Evolutionary conservation across 179 eudicot species (phyloP).

Genomic region (Spinacia oleracea): DNA sequence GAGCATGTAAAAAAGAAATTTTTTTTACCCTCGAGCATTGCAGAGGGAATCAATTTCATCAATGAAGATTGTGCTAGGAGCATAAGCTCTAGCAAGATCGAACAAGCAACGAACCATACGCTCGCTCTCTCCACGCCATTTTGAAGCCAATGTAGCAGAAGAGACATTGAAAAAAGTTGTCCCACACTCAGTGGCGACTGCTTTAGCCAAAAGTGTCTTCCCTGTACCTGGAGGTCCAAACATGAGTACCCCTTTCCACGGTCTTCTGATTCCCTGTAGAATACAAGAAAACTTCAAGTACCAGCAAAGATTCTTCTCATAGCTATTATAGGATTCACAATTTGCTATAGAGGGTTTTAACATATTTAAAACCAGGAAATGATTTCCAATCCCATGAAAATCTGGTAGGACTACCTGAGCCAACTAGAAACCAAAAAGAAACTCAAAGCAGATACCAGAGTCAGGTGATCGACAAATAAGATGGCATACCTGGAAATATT

Average conservation of each 20-base stretch:
- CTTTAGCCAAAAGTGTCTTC: conserved; percentile 96
- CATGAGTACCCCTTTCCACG: conserved; percentile 99
- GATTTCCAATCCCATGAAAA: not conserved
- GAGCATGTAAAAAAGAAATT: not conserved
- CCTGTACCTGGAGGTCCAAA: conserved; percentile 99
- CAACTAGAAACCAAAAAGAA: not conserved
- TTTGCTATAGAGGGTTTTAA: not conserved
- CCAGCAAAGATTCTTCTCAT: conserved; percentile 17
- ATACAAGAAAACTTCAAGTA: not conserved
- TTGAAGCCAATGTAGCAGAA: conserved; percentile 92
- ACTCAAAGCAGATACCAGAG: not conserved
- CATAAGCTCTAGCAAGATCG: conserved; percentile 94
- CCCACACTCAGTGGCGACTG: conserved; percentile 98
- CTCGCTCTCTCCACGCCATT: conserved; percentile 99
- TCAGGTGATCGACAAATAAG: too few species aligned
- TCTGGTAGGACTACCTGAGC: not conserved
- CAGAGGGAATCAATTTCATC: conserved; percentile 99
- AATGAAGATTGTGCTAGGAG: conserved; percentile 95
- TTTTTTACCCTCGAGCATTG: conserved; percentile 81
- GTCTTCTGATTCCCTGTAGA: conserved; percentile 90
- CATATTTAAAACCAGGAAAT: not conserved
- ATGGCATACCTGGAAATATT: conserved; percentile 97
- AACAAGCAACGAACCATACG: conserved; percentile 92
- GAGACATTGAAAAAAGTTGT: conserved; percentile 97
- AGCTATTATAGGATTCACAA: not conserved